A percentile compares a stretch with the other conserved stretches of the same genome.
These are phyloP conservation scores for Trichocladium uniseriatum DNA, from an alignment of 495 filamentous ascomycete genomes.

Conservation along the genomic window DNA sequence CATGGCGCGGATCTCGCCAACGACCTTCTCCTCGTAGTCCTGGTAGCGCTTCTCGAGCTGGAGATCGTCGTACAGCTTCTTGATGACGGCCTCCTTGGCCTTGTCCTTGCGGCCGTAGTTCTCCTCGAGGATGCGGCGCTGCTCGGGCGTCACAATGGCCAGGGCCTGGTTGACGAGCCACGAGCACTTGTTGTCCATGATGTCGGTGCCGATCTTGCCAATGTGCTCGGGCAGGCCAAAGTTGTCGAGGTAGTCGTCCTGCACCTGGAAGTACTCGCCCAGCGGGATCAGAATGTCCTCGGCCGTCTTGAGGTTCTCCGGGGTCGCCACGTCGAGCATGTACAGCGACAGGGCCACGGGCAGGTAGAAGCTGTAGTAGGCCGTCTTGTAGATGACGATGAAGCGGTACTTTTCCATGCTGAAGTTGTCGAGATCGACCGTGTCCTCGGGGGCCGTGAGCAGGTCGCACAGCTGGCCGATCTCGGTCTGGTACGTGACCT, in stretches of 20 bases:
- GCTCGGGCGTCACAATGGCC: constrained; percentile 62
- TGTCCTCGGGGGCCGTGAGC: constrained; percentile 89
- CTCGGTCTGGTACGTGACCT: constrained; percentile 85
- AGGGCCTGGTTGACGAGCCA: constrained; percentile 96
- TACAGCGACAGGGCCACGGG: constrained; percentile 86
- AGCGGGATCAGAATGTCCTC: constrained; percentile 94
- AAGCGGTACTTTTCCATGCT: constrained; percentile 90
- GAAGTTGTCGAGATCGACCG: constrained; percentile 86
- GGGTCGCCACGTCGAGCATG: constrained; percentile 70
- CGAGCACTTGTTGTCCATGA: constrained; percentile 97
- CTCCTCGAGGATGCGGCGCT: constrained; percentile 69
- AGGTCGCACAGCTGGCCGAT: constrained; percentile 90
- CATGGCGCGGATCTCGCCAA: constrained; percentile 60
- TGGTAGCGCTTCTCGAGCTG: constrained; percentile 71
- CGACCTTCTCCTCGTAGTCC: constrained; percentile 78
- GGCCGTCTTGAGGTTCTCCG: constrained; percentile 73
- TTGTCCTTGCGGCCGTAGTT: constrained; percentile 88
- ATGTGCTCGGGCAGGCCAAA: constrained; percentile 85
- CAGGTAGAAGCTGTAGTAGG: constrained; percentile 97
- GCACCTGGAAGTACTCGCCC: constrained; percentile 97
- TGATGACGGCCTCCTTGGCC: constrained; percentile 69
- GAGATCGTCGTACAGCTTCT: constrained; percentile 77
- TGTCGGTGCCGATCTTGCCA: constrained; percentile 98
- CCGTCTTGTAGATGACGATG: constrained; percentile 99
- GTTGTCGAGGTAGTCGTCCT: constrained; percentile 98